Evolutionary conservation across 1,139 yeast species (phyloP).

Genomic region (Saccharomyces hybrid): DNA sequence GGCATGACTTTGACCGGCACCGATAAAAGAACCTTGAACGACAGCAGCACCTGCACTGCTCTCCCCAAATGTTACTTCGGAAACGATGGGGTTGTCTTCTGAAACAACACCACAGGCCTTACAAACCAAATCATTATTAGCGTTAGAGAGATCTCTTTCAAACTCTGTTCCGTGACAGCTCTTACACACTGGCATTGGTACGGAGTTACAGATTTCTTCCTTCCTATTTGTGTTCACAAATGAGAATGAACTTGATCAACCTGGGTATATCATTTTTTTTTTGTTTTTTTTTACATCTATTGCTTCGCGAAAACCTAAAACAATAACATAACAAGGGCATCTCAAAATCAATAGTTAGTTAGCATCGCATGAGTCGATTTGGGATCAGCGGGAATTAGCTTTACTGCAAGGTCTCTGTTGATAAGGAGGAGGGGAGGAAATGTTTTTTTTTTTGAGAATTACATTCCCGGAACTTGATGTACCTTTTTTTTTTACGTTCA

Average conservation of each 20-base stretch:
- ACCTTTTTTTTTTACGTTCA: neutral
- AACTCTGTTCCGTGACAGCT: no score
- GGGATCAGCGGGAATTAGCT: neutral
- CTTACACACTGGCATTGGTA: no score
- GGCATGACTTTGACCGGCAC: no score
- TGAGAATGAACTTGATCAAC: neutral
- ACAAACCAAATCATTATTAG: no score
- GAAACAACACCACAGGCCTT: no score
- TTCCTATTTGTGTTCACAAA: neutral
- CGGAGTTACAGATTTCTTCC: neutral
- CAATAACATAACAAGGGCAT: neutral
- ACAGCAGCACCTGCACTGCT: no score
- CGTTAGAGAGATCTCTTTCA: no score
- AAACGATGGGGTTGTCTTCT: no score
- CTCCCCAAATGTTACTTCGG: no score
- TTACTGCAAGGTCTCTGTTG: neutral
- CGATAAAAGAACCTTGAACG: no score
- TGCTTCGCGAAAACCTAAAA: neutral
- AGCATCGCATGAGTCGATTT: neutral
- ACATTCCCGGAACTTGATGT: neutral
- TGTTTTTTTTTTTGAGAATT: neutral
- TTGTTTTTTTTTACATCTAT: neutral
- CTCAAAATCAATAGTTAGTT: neutral
- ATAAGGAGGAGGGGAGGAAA: neutral
- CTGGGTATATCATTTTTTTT: neutral